Conservation (phyloP, 2,329 filamentous ascomycete genomes). For the Neoscytalidium dimidiatum region DNA sequence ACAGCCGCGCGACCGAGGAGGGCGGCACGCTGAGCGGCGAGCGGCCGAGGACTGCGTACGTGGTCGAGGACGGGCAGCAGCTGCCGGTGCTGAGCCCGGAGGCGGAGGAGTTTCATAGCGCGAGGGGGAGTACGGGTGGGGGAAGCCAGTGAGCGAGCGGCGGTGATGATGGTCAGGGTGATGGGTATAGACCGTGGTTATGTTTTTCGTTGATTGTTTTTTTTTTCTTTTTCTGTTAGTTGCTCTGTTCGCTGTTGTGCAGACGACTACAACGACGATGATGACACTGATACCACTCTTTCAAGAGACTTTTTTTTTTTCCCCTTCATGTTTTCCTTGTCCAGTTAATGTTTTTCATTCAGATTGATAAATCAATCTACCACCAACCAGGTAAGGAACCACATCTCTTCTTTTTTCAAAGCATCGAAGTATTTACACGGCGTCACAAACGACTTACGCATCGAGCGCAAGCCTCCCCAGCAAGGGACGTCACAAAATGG, state of each 20-base stretch:
- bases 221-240: not conserved
- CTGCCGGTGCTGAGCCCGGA: not conserved
- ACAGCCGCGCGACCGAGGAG: conserved; percentile 2
- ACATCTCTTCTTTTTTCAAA: not conserved
- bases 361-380: not conserved
- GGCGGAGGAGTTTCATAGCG: not conserved
- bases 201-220: not conserved
- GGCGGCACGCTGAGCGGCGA: not conserved
- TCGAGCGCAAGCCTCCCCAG: not conserved
- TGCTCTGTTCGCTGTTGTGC: not conserved
- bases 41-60: not conserved
- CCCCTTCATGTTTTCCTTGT: not conserved
- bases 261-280: not conserved
- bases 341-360: not conserved
- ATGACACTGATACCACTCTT: conserved; percentile 15
- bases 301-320: not conserved
- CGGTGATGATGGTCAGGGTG: not conserved
- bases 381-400: not conserved
- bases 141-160: not conserved
- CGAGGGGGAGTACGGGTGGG: not conserved
- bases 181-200: not conserved
- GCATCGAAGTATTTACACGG: not conserved
- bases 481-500: too few species aligned
- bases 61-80: not conserved
- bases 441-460: not conserved